Evolutionary conservation across 257 asterid genomes (phyloP), one percentile per base, ranked within the genome.

Genomic region (Solanum arcanum): DNA sequence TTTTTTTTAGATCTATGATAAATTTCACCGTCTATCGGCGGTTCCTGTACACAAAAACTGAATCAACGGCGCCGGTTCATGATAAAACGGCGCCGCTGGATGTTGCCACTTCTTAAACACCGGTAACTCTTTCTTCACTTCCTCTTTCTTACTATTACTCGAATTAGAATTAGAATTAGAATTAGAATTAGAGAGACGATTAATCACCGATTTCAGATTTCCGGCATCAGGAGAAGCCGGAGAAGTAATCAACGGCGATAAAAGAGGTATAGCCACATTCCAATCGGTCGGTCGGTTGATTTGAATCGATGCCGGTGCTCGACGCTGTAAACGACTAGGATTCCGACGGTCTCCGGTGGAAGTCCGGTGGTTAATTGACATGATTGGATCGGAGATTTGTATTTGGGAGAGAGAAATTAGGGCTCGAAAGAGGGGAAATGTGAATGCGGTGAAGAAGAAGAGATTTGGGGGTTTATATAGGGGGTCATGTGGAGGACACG

Each of bases 31-130:
- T 90, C 94, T 88, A 60, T 93, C 93, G 3, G 86, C 90, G 73
- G 89, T 88, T 52, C 93, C 92, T 2, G 92, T 89, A 88, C 92
- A 89, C 12, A 92, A 91, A 87, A 93, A 95, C 44, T 95, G 94
- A 88, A 73, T 31, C 41, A 90, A 85, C 88, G 93, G 91, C 69
- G 91, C 89, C 86, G 93, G 88, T 42, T 92, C 95, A 60, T 92
- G 92, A 23, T 90, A 73, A 87, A 91, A 93, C 90, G 96, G 96
- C 87, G 95, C 95, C 56, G 96, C 94, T 42, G 98, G 98, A 83
- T 93, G 96, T 90, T 92, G 93, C 96, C 96, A 93, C 49, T 86
- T 90, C 89, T 91, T 91, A 85, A 89, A 25, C 25, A 87, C 92
- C 88, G 88, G 76, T 4, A 31, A 33, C 83, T 64, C 87, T 72